Evolutionary conservation across 2,329 filamentous ascomycete species (phyloP).

Genomic region (Xylogone sp.): DNA sequence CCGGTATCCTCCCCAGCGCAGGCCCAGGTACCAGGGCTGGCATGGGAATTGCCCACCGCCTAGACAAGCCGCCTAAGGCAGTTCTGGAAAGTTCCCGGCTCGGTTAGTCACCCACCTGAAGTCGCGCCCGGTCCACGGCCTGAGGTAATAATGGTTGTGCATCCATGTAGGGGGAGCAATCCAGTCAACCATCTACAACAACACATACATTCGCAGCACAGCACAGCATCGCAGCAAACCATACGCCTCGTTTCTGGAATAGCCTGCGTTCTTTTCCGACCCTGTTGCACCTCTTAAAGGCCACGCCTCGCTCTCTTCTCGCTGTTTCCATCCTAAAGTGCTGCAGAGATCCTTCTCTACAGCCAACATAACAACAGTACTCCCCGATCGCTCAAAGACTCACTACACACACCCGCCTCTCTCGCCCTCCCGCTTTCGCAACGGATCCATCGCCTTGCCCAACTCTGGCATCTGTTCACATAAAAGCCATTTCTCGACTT

Average conservation of each 20-base stretch:
- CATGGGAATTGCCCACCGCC: neutral
- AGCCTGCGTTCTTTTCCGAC: neutral
- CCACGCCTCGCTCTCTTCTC: slow-evolving; percentile 6
- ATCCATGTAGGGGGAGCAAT: neutral
- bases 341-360: slow-evolving; percentile 20
- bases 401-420: slow-evolving; percentile 10
- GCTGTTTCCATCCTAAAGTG: slow-evolving; percentile 7
- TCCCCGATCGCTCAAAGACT: neutral
- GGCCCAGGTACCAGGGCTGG: neutral
- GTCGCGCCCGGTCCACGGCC: neutral
- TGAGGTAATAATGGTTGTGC: neutral
- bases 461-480: slow-evolving; percentile 19
- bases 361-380: slow-evolving; percentile 10
- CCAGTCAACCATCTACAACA: slow-evolving; percentile 3
- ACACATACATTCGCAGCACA: neutral
- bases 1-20: neutral
- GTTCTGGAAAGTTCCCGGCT: neutral
- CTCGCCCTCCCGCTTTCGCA: slow-evolving; percentile 13
- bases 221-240: neutral
- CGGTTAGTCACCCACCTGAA: neutral
- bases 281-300: neutral
- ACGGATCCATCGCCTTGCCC: slow-evolving; percentile 19
- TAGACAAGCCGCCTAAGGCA: neutral
- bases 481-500: slow-evolving; percentile 11
- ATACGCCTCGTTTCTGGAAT: slow-evolving; percentile 1